Evolutionary conservation across 1,284 basidiomycete species (phyloP), one percentile per base, ranked within the genome.

Genomic region (Sanghuangporus weigelae): DNA sequence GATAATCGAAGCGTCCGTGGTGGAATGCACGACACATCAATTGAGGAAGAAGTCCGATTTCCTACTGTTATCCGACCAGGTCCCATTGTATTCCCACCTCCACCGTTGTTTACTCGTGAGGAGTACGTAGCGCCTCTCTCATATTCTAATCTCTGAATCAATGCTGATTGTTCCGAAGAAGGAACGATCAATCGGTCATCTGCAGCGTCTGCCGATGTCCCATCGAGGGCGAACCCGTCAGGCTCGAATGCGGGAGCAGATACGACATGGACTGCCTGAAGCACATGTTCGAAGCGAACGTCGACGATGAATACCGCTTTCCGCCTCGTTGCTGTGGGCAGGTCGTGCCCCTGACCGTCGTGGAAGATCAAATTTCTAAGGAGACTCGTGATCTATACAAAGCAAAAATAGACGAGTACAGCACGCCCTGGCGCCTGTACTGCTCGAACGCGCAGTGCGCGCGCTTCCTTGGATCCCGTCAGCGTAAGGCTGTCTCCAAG

Each of bases 391-490:
- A 65, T 0, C 69, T 68, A 0, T 78, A 76, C 63, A 60, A 67
- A 10, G 65, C 68, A 60, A 78, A 77, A 54, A 63, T 71, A 0
- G 44, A 50, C 51, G 81, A 82, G 60, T 77, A 76, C 57, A 40
- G 67, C 21, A 77, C 77, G 1, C 65, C 71, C 7, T 73, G 75
- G 39, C 73, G 80, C 10, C 74, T 82, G 19, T 82, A 82, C 62
- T 82, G 81, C 66, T 69, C 72, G n/a, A 73, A 72, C 40, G 53
- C 74, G 68, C 35, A 75, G 66, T 87, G 85, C 68, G 83, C 82
- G 2, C 64, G 72, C 0, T 87, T 86, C 72, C 73, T 87, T 21
- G 84, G 83, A 0, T 76, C 81, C 2, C 71, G 73, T 10, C 72
- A 72, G 0, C 51, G 0, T 56, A 62, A 4, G 79, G 80, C 0